Conservation (phyloP, 257 asterid genomes). For the Leptodermis oblonga region DNA sequence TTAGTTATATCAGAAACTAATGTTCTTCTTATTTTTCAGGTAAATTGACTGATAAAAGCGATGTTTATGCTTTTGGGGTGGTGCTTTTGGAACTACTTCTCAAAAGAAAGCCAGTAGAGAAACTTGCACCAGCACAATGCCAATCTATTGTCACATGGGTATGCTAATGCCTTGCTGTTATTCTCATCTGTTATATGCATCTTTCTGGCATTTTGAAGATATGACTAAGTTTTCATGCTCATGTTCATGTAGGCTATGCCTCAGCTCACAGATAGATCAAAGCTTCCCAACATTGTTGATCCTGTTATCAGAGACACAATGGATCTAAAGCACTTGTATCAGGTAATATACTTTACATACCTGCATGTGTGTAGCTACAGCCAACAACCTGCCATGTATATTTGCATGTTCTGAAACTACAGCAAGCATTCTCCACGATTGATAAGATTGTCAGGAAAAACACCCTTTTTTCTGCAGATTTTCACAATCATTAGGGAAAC, state of each 20-base stretch:
- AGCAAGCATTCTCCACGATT: background rate
- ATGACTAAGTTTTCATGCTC: slow-evolving; percentile 12
- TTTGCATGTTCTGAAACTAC: background rate
- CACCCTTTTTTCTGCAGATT: no score
- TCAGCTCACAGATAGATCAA: slow-evolving; percentile 68
- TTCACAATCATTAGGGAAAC: no score
- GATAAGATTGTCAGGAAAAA: background rate
- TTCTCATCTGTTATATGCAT: background rate
- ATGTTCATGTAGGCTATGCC: slow-evolving; percentile 63
- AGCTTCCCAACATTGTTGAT: slow-evolving; percentile 66
- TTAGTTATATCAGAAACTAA: background rate
- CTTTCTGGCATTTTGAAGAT: slow-evolving; percentile 8
- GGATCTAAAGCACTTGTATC: slow-evolving; percentile 65
- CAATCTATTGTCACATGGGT: slow-evolving; percentile 81
- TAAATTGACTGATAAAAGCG: slow-evolving; percentile 67
- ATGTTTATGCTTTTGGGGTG: slow-evolving; percentile 76
- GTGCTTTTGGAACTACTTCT: slow-evolving; percentile 74
- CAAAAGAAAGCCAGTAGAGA: slow-evolving; percentile 66
- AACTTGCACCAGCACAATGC: slow-evolving; percentile 45
- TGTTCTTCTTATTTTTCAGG: slow-evolving; percentile 28
- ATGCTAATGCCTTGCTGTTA: slow-evolving; percentile 12
- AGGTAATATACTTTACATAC: slow-evolving; percentile 25
- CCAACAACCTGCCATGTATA: no score
- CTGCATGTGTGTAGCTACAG: background rate
- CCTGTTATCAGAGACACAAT: slow-evolving; percentile 51